Evolutionary conservation across 257 asterid species (phyloP), one percentile per base, ranked within the genome.

Genomic region (Solanum gandarillasii): DNA sequence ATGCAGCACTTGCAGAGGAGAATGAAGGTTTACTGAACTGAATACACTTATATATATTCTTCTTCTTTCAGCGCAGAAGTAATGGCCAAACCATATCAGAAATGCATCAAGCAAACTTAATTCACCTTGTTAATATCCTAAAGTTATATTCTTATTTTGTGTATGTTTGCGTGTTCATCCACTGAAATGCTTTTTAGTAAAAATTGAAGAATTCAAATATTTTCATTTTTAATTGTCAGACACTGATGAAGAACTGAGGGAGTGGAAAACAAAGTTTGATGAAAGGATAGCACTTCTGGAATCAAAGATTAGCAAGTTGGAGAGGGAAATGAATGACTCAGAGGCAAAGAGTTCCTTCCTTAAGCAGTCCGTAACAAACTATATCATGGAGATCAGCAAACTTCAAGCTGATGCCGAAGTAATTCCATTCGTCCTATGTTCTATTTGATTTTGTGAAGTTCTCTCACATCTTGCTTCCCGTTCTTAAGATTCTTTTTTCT

Each of bases 231-330:
- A 70, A 83, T 73, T 78, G 36, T 58, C 88, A 97, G 99, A 97
- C 91, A 94, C 99, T 86, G 98, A 97, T 91, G 99, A 96, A 93
- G 97, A 97, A 88, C 90, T 97, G 89, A 94, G 88, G 90, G 99
- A 95, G 90, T 97, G 99, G 99, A 96, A 94, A 90, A 92, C 93
- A 89, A 94, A 94, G 94, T 97, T 95, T 90, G 98, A 96, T 82
- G 95, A 96, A 83, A 92, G 92, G 90, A 90, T 97, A 86, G 94
- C 93, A 83, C 89, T 91, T 38, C 87, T 96, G 88, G 95, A 92
- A 87, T 87, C 94, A 78, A 96, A 91, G 87, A 65, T 70, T 88
- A 86, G 88, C 90, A 94, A 97, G 95, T 88, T 95, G 90, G 90
- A 68, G 78, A 94, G 97, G 91, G 99, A 97, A 90, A 92, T 90